Evolutionary conservation across 345 rosid species (phyloP), one percentile per base, ranked within the genome.

Genomic region (Salix caprea): DNA sequence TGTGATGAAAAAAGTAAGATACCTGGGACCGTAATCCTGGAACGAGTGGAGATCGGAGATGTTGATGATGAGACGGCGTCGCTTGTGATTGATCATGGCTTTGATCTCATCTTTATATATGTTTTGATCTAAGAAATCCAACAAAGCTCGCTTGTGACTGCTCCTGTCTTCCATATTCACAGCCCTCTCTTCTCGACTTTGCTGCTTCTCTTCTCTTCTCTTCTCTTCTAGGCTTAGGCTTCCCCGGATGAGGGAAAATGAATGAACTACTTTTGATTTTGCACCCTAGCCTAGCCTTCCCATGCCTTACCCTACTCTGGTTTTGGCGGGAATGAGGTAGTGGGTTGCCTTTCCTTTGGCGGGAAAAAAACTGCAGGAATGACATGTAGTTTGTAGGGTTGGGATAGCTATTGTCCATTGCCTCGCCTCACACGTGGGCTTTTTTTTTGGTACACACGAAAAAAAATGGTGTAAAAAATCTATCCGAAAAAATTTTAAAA

Each of bases 41-140:
- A 74, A 84, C 75, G 90, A 67, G 78, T 92, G 96, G 32, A 96
- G 96, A 82, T 96, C 97, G 65, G 99, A 91, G 82, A 96, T 85
- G 81, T 93, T 87, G 79, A 96, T 85, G 70, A 96, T 86, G 88
- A 96, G 98, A 74, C 99, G 99, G 83, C 84, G 92, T 68, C 98
- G 95, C 82, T 90, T 91, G 84, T 90, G 90, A 73, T 92, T 90
- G 42, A 93, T 90, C 97, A 96, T 88, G 30, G 91, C 83, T 82
- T 88, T 91, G 76, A 93, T 89, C 80, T 93, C 97, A 71, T 91
- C 97, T 82, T 85, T 87, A 78, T 95, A 95, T 26, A 88, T 78
- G 78, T 86, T 87, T 72, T 89, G 89, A 73, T 94, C 97, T 8
- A 96, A 77, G 79, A 96, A 96, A 24, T 89, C 91, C 32, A 85